These are phyloP conservation scores for Yamadazyma kanchanaburiensis DNA, from an alignment of 1,139 yeast species.

Conservation along the genomic window DNA sequence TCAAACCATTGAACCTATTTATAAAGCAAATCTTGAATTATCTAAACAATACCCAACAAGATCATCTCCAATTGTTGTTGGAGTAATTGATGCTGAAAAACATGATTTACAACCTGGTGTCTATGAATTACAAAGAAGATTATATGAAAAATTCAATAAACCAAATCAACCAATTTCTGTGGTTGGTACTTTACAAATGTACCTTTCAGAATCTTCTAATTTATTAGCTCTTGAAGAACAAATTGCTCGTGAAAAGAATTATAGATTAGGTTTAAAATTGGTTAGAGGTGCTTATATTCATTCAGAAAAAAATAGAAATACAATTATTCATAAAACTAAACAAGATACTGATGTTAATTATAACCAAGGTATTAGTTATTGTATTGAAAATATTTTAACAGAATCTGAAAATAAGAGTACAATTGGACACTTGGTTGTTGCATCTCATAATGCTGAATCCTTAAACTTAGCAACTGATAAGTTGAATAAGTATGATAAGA, in stretches of 20 bases:
- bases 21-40: conserved; percentile 50
- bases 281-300: conserved; percentile 99
- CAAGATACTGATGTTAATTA: conserved; percentile 74
- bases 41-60: conserved; percentile 58
- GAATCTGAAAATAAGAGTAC: conserved; percentile 43
- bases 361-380: conserved; percentile 64
- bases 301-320: conserved; percentile 68
- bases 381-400: conserved; percentile 59
- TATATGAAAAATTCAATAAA: conserved; percentile 73
- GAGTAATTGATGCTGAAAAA: conserved; percentile 92
- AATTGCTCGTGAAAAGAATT: conserved; percentile 59
- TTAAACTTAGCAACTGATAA: conserved; percentile 66
- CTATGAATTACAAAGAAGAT: conserved; percentile 80
- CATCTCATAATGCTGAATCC: conserved; percentile 86
- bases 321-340: conserved; percentile 72
- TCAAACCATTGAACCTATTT: conserved; percentile 51
- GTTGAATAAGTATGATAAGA: conserved; percentile 27
- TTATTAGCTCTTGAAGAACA: conserved; percentile 62
- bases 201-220: conserved; percentile 66
- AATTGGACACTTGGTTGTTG: conserved; percentile 85
- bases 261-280: conserved; percentile 81
- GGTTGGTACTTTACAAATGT: conserved; percentile 93
- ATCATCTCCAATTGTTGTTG: conserved; percentile 76
- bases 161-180: conserved; percentile 57
- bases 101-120: conserved; percentile 86